Percentiles rank a stretch among this genome's conserved stretches.
Evolutionary conservation across 2,329 filamentous ascomycete species (phyloP).

Genomic region (Pleurostoma richardsiae): DNA sequence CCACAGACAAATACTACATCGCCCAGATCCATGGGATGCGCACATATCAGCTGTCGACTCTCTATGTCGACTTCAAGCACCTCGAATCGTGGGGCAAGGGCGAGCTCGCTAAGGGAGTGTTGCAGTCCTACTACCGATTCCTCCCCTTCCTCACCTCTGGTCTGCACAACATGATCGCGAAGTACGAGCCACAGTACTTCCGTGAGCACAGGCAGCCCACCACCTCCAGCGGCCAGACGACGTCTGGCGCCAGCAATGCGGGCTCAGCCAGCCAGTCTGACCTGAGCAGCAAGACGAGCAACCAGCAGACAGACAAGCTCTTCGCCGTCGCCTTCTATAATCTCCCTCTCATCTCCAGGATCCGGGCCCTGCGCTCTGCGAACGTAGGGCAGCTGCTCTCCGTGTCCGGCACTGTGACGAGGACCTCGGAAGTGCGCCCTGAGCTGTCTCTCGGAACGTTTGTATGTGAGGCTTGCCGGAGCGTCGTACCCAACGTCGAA

Average conservation of each 20-base stretch:
- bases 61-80: slow-evolving; percentile 86
- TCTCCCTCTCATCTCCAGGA: slow-evolving; percentile 77
- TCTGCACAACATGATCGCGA: slow-evolving; percentile 88
- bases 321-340: slow-evolving; percentile 95
- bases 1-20: slow-evolving; percentile 79
- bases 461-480: slow-evolving; percentile 81
- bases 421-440: slow-evolving; percentile 93
- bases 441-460: slow-evolving; percentile 92
- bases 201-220: slow-evolving; percentile 84
- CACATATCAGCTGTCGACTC: slow-evolving; percentile 70
- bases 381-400: slow-evolving; percentile 92
- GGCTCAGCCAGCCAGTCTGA: slow-evolving; percentile 61
- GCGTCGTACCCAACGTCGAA: slow-evolving; percentile 83
- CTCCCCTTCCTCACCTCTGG: slow-evolving; percentile 85
- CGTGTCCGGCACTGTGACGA: slow-evolving; percentile 93
- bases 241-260: slow-evolving; percentile 59
- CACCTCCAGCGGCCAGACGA: slow-evolving; percentile 66
- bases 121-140: slow-evolving; percentile 91
- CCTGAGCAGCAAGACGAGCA: slow-evolving; percentile 69
- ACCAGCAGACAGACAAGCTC: slow-evolving; percentile 95
- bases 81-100: slow-evolving; percentile 72
- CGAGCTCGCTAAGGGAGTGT: slow-evolving; percentile 78
- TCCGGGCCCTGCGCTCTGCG: slow-evolving; percentile 78
- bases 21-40: slow-evolving; percentile 77
- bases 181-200: slow-evolving; percentile 93